Percentiles rank a stretch among this genome's conserved stretches.
Conservation (phyloP, 371 early-diverging fungal species). For the Syncephalastrum contaminatum region DNA sequence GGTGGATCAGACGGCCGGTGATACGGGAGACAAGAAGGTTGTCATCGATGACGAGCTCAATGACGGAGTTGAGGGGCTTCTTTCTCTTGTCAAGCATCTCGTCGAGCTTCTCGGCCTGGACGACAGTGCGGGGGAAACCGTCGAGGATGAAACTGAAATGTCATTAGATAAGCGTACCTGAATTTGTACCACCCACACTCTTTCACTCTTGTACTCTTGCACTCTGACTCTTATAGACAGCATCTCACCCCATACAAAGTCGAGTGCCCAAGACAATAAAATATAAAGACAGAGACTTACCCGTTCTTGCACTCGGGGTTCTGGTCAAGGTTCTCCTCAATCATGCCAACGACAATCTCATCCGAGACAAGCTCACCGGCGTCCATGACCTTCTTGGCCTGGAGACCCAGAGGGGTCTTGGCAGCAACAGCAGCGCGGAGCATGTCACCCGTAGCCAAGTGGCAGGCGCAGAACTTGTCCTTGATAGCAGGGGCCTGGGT, state of each 20-base stretch:
- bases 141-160: slow-evolving; percentile 93
- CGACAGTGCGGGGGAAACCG: slow-evolving; percentile 99
- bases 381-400: slow-evolving; percentile 98
- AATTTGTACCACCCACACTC: slow-evolving; percentile 1
- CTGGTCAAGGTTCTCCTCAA: slow-evolving; percentile 91
- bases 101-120: slow-evolving; percentile 98
- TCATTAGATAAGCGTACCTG: slow-evolving; percentile 1
- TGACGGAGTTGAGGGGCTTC: slow-evolving; percentile 85
- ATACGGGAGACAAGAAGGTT: slow-evolving; percentile 91
- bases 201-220: background rate
- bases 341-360: slow-evolving; percentile 97
- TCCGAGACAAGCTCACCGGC: slow-evolving; percentile 97
- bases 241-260: too few relatives aligned
- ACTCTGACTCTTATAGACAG: too few relatives aligned
- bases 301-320: slow-evolving; percentile 94
- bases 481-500: slow-evolving; percentile 96
- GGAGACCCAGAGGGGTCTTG: slow-evolving; percentile 89
- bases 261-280: too few relatives aligned
- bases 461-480: slow-evolving; percentile 93
- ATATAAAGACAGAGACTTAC: slow-evolving; percentile 28
- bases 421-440: slow-evolving; percentile 94
- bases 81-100: slow-evolving; percentile 84
- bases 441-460: slow-evolving; percentile 99
- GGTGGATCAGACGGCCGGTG: slow-evolving; percentile 95
- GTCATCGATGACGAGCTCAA: slow-evolving; percentile 95